These are phyloP conservation scores for Podospora bellae-mahoneyi DNA, from an alignment of 495 filamentous ascomycete genomes.

Conservation along the genomic window DNA sequence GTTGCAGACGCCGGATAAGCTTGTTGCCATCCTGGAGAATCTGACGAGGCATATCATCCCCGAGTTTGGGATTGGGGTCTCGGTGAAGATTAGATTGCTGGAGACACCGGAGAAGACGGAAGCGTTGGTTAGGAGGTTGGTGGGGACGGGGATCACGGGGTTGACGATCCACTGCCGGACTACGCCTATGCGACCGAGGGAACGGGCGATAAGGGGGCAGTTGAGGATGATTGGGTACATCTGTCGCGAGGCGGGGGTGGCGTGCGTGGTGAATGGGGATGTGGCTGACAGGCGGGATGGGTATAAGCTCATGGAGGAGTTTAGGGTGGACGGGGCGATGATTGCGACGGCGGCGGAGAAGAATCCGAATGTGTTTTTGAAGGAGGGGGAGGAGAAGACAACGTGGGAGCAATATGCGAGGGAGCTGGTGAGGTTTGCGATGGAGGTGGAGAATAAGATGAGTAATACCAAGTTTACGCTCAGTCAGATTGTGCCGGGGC, in stretches of 20 bases:
- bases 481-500: constrained; percentile 80
- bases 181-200: constrained; percentile 87
- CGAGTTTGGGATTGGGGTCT: constrained; percentile 80
- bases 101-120: constrained; percentile 71
- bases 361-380: constrained; percentile 80
- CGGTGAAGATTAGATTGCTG: constrained; percentile 90
- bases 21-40: constrained; percentile 74
- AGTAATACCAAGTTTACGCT: constrained; percentile 90
- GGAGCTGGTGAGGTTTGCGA: constrained; percentile 64
- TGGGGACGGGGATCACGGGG: constrained; percentile 82
- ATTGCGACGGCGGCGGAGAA: constrained; percentile 88
- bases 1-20: constrained; percentile 73
- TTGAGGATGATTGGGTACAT: constrained; percentile 72
- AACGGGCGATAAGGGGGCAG: constrained; percentile 82
- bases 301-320: constrained; percentile 64
- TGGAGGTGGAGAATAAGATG: constrained; percentile 78
- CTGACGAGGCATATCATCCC: constrained; percentile 74
- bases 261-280: constrained; percentile 93
- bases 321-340: constrained; percentile 89
- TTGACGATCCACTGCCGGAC: constrained; percentile 94
- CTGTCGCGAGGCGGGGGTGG: constrained; percentile 78
- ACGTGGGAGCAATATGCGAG: constrained; percentile 72
- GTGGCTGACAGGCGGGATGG: constrained; percentile 69
- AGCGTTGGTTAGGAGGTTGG: constrained; percentile 67
- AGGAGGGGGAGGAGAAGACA: constrained; percentile 59